Base-by-base conservation (phyloP, 2,329 filamentous ascomycete species). In the Arthrobotrys megalospora region DNA sequence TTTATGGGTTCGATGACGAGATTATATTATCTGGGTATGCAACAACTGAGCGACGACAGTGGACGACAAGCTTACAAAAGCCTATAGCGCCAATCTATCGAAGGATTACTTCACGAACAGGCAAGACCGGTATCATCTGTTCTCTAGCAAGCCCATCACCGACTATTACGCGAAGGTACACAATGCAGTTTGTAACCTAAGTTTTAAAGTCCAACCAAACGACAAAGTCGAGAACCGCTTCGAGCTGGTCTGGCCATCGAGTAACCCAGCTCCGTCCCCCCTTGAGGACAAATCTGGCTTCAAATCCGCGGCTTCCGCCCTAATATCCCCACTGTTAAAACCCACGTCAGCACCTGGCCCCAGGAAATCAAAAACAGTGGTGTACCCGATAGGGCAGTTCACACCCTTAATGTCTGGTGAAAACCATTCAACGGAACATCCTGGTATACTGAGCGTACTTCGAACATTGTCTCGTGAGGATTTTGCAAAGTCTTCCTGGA, bases 81-180 rank as follows among this genome's bases (percentile, higher is more conserved):
- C 38, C 34, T 58, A 48, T 60, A 89, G 90, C 6, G 96, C 96
- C 14, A 99, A 99, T 81, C 86, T 99, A 6, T 97, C 93, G 0
- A 89, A 88, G 50, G 95, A 99, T 83, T 99, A 99, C 85, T 99
- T 99, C 82, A 97, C 94, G 45, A 96, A 98, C 82, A 91, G 96
- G 10, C 92, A 98, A 82, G 96, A 99, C 84, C 88, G 96, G 65
- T 99, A 99, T 82, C 96, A 99, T 83, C 85, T 98, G 41, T 97
- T 98, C 85, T 89, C 89, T 0, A 96, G 92, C 0, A 89, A 88
- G 76, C 89, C 91, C 6, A 87, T 99, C 11, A 92, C 95, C 0
- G 89, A 94, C 65, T 95, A 97, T 85, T 99, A 96, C 82, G 89
- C 88, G 82, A 87, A 86, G 8, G 89, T 99, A 6, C 94, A 98